phyloP scores from a whole-genome alignment of 148 eudicot genomes.

The Diospyros lotus region DNA sequence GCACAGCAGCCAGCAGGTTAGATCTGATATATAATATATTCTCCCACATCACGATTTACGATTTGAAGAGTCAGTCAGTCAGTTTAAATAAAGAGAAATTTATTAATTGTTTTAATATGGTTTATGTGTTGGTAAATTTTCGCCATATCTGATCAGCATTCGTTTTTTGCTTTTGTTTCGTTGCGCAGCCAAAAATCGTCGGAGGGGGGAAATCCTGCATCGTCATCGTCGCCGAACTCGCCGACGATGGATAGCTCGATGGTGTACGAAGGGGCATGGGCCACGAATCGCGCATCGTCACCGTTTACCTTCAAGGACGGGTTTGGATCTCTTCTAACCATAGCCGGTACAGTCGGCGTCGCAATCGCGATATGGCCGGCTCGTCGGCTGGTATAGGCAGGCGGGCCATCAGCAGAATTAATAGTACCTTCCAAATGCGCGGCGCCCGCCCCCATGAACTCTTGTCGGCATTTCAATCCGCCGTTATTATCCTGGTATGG shows the following conservation, averaged over 20 bases:
- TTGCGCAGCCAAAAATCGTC: constrained; percentile 55
- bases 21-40: no score
- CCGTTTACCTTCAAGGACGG: constrained; percentile 34
- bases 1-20: no score
- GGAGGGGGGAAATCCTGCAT: constrained; percentile 21
- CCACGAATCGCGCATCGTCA: constrained; percentile 22
- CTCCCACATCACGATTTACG: no score
- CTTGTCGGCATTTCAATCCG: constrained; percentile 14
- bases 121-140: no score
- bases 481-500: background rate
- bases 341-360: constrained; percentile 38
- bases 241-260: constrained; percentile 38
- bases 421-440: no score
- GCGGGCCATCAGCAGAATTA: no score
- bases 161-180: no score
- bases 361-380: constrained; percentile 33
- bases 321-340: constrained; percentile 10
- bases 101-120: no score
- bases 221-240: constrained; percentile 2
- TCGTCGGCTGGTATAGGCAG: constrained; percentile 19
- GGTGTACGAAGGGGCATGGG: constrained; percentile 66
- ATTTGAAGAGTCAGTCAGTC: no score
- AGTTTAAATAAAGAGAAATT: no score
- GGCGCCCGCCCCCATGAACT: background rate
- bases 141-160: no score